Conservation (phyloP, 108 stramenopile genomes). For the Fragilariopsis cylindrus region DNA sequence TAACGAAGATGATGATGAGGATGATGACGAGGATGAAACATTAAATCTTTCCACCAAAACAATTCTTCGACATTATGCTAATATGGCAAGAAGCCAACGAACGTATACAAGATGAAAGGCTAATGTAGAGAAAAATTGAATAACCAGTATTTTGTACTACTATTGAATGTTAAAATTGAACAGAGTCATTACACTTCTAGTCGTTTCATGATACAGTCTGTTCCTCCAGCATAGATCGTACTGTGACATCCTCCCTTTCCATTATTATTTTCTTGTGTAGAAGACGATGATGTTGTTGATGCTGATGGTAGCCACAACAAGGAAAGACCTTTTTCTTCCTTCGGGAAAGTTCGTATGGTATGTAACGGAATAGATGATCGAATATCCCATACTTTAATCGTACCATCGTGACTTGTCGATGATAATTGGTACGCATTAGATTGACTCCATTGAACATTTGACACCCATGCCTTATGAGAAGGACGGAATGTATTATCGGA, state of each 20-base stretch:
- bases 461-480: conserved; percentile 91
- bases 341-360: conserved; percentile 81
- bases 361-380: conserved; percentile 89
- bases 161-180: background rate
- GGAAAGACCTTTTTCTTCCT: conserved; percentile 74
- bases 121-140: background rate
- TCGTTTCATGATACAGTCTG: conserved; percentile 74
- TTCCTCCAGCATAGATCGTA: conserved; percentile 65
- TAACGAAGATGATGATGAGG: conserved; percentile 24
- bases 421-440: conserved; percentile 75
- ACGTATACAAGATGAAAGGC: background rate
- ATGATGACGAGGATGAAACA: conserved; percentile 23
- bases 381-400: conserved; percentile 92
- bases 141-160: background rate
- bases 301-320: conserved; percentile 24
- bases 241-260: conserved; percentile 6
- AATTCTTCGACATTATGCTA: conserved; percentile 66
- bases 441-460: conserved; percentile 79
- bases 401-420: conserved; percentile 88
- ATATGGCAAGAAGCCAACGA: conserved; percentile 37
- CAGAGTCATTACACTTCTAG: conserved; percentile 16
- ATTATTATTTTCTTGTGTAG: conserved; percentile 28
- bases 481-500: conserved; percentile 45
- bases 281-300: background rate
- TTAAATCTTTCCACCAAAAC: conserved; percentile 63